Conservation (phyloP, 305 asterid genomes). For the Plantago coronopus region DNA sequence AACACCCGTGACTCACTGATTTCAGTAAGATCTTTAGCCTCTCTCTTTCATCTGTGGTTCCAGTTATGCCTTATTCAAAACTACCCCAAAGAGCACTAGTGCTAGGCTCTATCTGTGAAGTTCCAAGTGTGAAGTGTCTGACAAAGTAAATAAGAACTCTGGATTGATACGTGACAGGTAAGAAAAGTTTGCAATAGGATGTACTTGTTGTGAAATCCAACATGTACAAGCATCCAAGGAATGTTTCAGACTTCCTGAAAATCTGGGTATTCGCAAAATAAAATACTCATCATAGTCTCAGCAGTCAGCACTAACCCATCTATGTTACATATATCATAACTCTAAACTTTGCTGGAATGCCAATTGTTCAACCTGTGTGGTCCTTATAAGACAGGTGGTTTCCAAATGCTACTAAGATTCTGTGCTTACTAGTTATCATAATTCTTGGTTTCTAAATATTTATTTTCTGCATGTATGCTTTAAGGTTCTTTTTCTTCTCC, state of each 20-base stretch:
- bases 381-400: no score
- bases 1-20: constrained; percentile 56
- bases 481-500: constrained; percentile 1
- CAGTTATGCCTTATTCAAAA: neutral
- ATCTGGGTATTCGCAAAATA: no score
- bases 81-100: neutral
- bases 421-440: neutral
- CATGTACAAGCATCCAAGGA: no score
- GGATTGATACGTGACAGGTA: neutral
- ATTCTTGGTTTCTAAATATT: neutral
- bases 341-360: no score
- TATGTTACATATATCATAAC: no score
- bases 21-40: constrained; percentile 49
- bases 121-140: neutral
- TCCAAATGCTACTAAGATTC: no score
- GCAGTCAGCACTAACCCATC: no score
- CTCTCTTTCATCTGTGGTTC: constrained; percentile 2
- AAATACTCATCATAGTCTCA: no score
- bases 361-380: no score
- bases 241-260: no score
- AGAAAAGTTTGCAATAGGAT: no score
- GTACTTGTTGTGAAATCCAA: neutral
- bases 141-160: neutral
- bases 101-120: constrained; percentile 1
- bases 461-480: neutral